Percentiles rank a stretch among this genome's conserved stretches.
Conservation (phyloP, 83 land plant species). For the Picea engelmannii region DNA sequence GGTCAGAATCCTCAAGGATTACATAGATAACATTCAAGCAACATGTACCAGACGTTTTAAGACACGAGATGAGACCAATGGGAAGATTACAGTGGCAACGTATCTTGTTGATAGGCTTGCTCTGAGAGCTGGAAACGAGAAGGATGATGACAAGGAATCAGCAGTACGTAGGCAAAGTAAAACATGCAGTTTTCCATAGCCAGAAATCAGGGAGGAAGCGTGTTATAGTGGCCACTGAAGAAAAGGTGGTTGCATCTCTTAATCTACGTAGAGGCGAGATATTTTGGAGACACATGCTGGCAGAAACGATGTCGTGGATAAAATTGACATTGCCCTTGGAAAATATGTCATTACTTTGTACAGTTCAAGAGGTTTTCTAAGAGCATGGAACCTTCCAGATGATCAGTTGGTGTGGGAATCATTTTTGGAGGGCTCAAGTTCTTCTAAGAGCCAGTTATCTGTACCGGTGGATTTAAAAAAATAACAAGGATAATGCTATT, state of each 20-base stretch:
- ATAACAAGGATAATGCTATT: slow-evolving; percentile 53
- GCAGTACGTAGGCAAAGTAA: slow-evolving; percentile 91
- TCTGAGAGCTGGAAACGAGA: no score
- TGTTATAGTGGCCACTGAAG: slow-evolving; percentile 90
- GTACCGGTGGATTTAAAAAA: slow-evolving; percentile 45
- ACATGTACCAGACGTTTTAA: no score
- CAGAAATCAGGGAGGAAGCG: slow-evolving; percentile 94
- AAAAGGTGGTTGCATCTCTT: slow-evolving; percentile 91
- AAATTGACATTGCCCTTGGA: slow-evolving; percentile 77
- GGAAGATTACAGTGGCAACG: no score
- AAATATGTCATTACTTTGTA: slow-evolving; percentile 90
- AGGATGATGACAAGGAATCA: no score
- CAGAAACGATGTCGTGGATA: slow-evolving; percentile 70
- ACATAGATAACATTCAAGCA: no score
- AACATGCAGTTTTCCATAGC: slow-evolving; percentile 90
- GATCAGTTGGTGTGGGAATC: slow-evolving; percentile 95
- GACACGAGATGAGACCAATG: no score
- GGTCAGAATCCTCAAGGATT: no score
- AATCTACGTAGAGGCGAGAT: slow-evolving; percentile 65
- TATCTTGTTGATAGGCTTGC: no score
- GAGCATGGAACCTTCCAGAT: slow-evolving; percentile 99
- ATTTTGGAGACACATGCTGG: slow-evolving; percentile 91
- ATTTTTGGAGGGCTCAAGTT: slow-evolving; percentile 37
- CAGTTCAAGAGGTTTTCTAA: slow-evolving; percentile 62
- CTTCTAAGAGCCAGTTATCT: slow-evolving; percentile 46